Evolutionary conservation across 345 rosid genomes (phyloP), one percentile per base, ranked within the genome.

Genomic region (Salix suchowensis): DNA sequence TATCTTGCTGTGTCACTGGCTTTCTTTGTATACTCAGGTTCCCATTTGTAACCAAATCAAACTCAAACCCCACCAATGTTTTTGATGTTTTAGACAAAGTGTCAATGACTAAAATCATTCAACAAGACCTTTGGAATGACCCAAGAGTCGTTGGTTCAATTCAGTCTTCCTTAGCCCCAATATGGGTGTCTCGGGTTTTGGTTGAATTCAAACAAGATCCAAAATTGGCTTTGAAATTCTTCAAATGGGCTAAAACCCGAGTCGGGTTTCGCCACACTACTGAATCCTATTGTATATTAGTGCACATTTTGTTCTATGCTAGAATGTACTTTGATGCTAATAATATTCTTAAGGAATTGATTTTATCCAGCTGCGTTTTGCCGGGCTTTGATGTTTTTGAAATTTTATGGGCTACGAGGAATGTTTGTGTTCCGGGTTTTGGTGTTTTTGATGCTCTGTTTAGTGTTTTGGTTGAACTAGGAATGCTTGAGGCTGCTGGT

Each of bases 401-500:
- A 76, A 81, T 85, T 70, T 67, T 91, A 21, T 91, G 96, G 96
- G 87, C 87, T 9, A 87, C 90, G 2, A 86, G 91, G 86, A 88
- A 84, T 64, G 88, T 88, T 23, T 88, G 87, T 71, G 80, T 81
- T 48, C 85, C 75, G 26, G 90, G 89, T 8, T 90, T 80, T 77
- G 96, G 94, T 46, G 94, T 91, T 18, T 91, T 91, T 78, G 91
- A 91, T 91, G 87, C 91, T 70, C 83, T 91, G 77, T 91, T 91
- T 82, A 86, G 89, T 75, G 88, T 85, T 78, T 80, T 88, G 70
- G 84, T 91, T 79, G 94, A 91, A 30, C 58, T 88, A 73, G 92
- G 88, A 67, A 80, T 86, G 90, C 84, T 90, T 67, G 87, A 87
- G 71, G 91, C 88, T 67, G 96, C 96, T 44, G 70, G 66, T 1